Evolutionary conservation across 208 protist genomes (phyloP).

Genomic region (Leishmania major): DNA sequence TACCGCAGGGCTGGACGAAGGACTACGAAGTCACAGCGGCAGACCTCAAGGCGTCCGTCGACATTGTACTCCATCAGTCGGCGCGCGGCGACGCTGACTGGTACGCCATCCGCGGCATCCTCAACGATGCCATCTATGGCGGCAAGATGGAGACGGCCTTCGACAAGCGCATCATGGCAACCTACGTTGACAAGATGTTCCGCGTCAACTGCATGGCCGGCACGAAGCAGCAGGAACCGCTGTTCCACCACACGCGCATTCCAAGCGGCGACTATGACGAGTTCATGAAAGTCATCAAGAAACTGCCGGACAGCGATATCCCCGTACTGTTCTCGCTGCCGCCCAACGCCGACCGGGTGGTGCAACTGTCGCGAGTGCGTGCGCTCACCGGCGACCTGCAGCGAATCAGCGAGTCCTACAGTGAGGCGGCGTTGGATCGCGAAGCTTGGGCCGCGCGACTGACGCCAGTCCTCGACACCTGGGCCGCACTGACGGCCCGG

Average conservation of each 20-base stretch:
- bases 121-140: slow-evolving; percentile 97
- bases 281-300: slow-evolving; percentile 76
- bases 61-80: slow-evolving; percentile 90
- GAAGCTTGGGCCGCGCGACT: slow-evolving; percentile 88
- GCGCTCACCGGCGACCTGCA: slow-evolving; percentile 84
- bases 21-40: slow-evolving; percentile 96
- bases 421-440: slow-evolving; percentile 71
- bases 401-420: slow-evolving; percentile 69
- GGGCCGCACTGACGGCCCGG: slow-evolving; percentile 71
- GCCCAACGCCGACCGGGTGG: slow-evolving; percentile 93
- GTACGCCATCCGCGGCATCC: slow-evolving; percentile 92
- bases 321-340: slow-evolving; percentile 94
- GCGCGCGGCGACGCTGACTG: slow-evolving; percentile 76
- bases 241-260: slow-evolving; percentile 68
- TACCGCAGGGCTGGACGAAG: slow-evolving; percentile 98
- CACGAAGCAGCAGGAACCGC: slow-evolving; percentile 53
- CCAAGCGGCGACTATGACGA: slow-evolving; percentile 72
- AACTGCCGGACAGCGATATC: slow-evolving; percentile 92
- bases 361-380: slow-evolving; percentile 82
- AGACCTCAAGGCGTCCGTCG: slow-evolving; percentile 92
- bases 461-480: slow-evolving; percentile 84
- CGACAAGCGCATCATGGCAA: slow-evolving; percentile 92
- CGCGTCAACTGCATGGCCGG: slow-evolving; percentile 57
- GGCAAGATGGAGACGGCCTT: slow-evolving; percentile 95
- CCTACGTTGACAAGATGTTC: slow-evolving; percentile 94